Evolutionary conservation across 306 rosid species (phyloP), one percentile per base, ranked within the genome.

Genomic region (Vachellia pachyceras): DNA sequence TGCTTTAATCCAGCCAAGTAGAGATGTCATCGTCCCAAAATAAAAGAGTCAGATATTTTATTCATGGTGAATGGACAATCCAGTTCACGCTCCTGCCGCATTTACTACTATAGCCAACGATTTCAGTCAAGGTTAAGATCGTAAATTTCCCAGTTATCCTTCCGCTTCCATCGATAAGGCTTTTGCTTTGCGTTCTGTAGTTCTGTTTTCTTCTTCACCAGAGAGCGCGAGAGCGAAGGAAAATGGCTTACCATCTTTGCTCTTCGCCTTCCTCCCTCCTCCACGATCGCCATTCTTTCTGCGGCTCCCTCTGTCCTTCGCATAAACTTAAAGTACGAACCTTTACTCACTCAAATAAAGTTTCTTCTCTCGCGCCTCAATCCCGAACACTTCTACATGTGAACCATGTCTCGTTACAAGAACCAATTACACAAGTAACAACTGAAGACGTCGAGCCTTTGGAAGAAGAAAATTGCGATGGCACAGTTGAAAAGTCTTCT

Each of bases 181-280:
- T 57, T 13, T 25, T 60, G 39, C 37, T 37, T 23, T 52, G 15
- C n/a, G 10, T 54, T 58, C 65, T 58, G 2, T 10, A 29, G 33
- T 29, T 29, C 33, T 29, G 33, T 29, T 23, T 10, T 10, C 17
- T n/a, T 55, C 60, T 12, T 29, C 13, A 20, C 11, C 37, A 22
- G 60, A 45, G 44, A 63, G 72, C 40, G 23, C 20, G 17, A 18
- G 71, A 2, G 69, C 20, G 63, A 41, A 87, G 49, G 23, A 64
- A 68, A 68, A 94, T 94, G 98, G 95, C 97, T 68, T 90, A 80
- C 85, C 87, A 88, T 80, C 85, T 92, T 41, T 88, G 86, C 79
- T 80, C 90, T 69, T 87, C 97, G 0, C 87, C 97, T 7, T 87
- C 90, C 55, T 57, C 89, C 25, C 87, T 91, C 75, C 85, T 91